Percentiles rank a stretch among this genome's conserved stretches.
Conservation (phyloP, 176 grass and related monocot species). For the Phoenix dactylifera region DNA sequence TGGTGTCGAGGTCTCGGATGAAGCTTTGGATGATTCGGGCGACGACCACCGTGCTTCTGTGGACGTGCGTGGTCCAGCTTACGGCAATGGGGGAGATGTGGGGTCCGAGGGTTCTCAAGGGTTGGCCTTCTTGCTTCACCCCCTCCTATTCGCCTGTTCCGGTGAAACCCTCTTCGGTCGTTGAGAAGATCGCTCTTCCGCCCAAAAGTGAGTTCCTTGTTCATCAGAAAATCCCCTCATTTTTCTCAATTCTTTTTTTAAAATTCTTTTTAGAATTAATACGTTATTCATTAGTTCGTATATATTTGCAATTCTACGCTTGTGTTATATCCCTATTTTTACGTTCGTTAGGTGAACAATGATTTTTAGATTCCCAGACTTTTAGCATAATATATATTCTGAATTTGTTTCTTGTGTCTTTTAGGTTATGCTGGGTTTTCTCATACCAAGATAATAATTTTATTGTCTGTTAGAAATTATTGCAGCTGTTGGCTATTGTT, state of each 20-base stretch:
- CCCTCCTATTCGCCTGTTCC: slow-evolving; percentile 8
- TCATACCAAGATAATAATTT: too few relatives aligned
- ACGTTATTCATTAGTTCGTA: background rate
- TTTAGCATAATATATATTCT: too few relatives aligned
- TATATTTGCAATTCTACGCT: too few relatives aligned
- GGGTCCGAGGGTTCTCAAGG: slow-evolving; percentile 43
- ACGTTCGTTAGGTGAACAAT: too few relatives aligned
- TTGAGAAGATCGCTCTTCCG: slow-evolving; percentile 34
- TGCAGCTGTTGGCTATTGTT: too few relatives aligned
- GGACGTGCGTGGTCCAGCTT: slow-evolving; percentile 68
- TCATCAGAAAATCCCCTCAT: background rate
- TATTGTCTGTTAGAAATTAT: too few relatives aligned
- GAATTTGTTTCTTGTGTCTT: too few relatives aligned
- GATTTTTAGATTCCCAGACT: too few relatives aligned
- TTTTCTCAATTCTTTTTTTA: background rate
- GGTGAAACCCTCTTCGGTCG: slow-evolving; percentile 15
- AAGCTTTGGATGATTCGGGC: slow-evolving; percentile 65
- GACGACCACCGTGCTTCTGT: slow-evolving; percentile 68
- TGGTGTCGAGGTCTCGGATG: slow-evolving; percentile 42
- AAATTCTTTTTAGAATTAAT: background rate
- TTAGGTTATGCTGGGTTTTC: too few relatives aligned
- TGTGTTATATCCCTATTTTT: too few relatives aligned
- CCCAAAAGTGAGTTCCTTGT: slow-evolving; percentile 56
- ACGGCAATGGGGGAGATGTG: slow-evolving; percentile 48
- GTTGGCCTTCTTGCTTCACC: slow-evolving; percentile 60